phyloP scores from a whole-genome alignment of 2,329 filamentous ascomycete species.

The Clarireedia monteithiana region DNA sequence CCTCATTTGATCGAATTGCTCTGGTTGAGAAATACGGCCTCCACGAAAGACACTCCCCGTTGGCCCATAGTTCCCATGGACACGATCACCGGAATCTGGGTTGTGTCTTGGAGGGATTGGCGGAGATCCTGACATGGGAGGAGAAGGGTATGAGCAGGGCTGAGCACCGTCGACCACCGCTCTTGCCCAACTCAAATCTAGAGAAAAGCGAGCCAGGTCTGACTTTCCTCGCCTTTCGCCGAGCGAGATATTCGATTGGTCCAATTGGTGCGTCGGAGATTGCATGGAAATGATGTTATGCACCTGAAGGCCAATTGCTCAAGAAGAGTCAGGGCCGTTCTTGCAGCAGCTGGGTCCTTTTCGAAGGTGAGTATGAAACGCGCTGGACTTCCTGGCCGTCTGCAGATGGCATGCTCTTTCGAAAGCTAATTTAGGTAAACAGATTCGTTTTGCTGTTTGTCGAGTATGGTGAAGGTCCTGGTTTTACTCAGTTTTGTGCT shows the following conservation, averaged over 20 bases:
- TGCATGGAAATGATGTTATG: conserved; percentile 42
- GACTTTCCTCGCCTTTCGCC: conserved; percentile 52
- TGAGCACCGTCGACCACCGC: conserved; percentile 47
- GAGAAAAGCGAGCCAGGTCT: conserved; percentile 46
- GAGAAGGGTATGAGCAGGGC: conserved; percentile 59
- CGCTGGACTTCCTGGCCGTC: not conserved
- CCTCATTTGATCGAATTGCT: conserved; percentile 20
- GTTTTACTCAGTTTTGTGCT: not conserved
- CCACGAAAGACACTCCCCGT: conserved; percentile 44
- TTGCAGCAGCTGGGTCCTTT: conserved; percentile 14
- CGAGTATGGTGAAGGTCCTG: not conserved
- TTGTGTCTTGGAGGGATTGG: conserved; percentile 50
- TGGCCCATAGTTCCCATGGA: conserved; percentile 38
- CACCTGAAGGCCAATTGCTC: conserved; percentile 11
- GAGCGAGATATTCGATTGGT: conserved; percentile 36
- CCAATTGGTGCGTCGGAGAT: conserved; percentile 38
- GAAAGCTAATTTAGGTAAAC: not conserved
- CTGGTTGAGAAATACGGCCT: conserved; percentile 22
- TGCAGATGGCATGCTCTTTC: conserved; percentile 16
- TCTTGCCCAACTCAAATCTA: conserved; percentile 49
- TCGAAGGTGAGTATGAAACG: conserved; percentile 12
- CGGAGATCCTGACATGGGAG: conserved; percentile 67
- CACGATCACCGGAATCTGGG: conserved; percentile 49
- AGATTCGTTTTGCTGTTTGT: not conserved
- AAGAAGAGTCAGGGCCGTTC: conserved; percentile 15